phyloP scores from a whole-genome alignment of 2,329 filamentous ascomycete genomes.

The Sporothrix protearum region DNA sequence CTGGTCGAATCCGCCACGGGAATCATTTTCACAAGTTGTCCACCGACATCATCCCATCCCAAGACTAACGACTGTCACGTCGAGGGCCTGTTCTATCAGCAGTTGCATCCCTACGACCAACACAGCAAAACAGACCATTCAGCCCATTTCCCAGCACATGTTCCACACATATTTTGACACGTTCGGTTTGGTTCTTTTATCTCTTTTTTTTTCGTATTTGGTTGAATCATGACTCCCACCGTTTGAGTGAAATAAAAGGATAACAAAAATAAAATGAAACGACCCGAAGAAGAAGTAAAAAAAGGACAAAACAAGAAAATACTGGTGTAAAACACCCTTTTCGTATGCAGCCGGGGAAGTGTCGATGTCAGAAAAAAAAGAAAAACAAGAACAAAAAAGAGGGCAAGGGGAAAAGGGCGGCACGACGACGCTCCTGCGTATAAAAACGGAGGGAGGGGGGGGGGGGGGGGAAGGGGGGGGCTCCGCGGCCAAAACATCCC shows the following conservation, averaged over 20 bases:
- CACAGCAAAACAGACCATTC: too few species aligned
- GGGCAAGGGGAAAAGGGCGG: too few species aligned
- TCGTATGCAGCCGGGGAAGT: neutral
- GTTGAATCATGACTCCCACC: constrained; percentile 19
- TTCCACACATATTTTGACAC: neutral
- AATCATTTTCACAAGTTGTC: too few species aligned
- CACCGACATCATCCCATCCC: too few species aligned
- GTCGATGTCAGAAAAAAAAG: neutral
- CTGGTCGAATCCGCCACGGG: too few species aligned
- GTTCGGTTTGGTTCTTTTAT: neutral
- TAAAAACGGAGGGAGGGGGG: too few species aligned
- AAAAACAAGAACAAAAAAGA: too few species aligned
- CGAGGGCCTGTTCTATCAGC: too few species aligned
- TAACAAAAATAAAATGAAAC: constrained; percentile 18
- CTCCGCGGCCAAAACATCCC: neutral
- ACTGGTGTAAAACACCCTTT: constrained; percentile 19
- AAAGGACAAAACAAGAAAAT: constrained; percentile 15
- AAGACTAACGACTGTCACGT: too few species aligned
- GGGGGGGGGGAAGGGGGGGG: too few species aligned
- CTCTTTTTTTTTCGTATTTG: constrained; percentile 22
- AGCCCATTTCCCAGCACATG: too few species aligned
- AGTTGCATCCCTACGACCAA: too few species aligned
- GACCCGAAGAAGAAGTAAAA: constrained; percentile 14
- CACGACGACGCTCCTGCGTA: neutral
- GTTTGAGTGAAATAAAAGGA: constrained; percentile 19